Evolutionary conservation across 345 rosid genomes (phyloP), one percentile per base, ranked within the genome.

Genomic region (Heritiera littoralis): DNA sequence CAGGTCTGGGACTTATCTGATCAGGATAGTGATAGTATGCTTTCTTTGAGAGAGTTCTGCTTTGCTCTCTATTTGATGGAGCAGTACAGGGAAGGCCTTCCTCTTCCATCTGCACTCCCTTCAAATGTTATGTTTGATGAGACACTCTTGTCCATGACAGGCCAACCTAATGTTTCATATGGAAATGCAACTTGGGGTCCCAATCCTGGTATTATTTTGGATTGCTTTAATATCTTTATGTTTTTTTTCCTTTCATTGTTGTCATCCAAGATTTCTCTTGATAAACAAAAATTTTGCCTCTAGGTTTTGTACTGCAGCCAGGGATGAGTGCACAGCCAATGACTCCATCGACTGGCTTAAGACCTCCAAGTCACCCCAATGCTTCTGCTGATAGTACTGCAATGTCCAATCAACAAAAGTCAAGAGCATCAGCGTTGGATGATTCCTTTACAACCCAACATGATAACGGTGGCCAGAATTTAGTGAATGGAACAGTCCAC

Each of bases 1-100:
- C 97, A 89, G 86, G 97, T 96, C 13, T 96, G 99, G 98, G 97
- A 96, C 85, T 88, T 96, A 84, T 94, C 99, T 55, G 99, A 96
- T 89, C 99, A 96, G 86, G 99, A 96, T 80, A 87, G 80, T 85
- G 99, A 96, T 83, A 94, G 98, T 87, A 96, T 96, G 98, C 98
- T 96, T 84, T 94, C 99, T 76, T 85, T 94, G 91, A 94, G 97
- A 86, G 99, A 96, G 80, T 96, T 96, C 78, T 96, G 98, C 88
- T 89, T 89, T 86, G 93, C 98, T 76, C 92, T 95, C 63, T 95
- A 95, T 86, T 84, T 95, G 88, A 95, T 95, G 98, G 98, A 96
- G 89, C 94, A 95, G 60, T 88, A 68, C 80, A 94, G 97, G 87
- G 99, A 94, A 86, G 99, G 99, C 35, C 91, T 89, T 76, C 89